Evolutionary conservation across 2,329 filamentous ascomycete genomes (phyloP), one percentile per base, ranked within the genome.

Genomic region (Magnaporthiopsis incrustans): DNA sequence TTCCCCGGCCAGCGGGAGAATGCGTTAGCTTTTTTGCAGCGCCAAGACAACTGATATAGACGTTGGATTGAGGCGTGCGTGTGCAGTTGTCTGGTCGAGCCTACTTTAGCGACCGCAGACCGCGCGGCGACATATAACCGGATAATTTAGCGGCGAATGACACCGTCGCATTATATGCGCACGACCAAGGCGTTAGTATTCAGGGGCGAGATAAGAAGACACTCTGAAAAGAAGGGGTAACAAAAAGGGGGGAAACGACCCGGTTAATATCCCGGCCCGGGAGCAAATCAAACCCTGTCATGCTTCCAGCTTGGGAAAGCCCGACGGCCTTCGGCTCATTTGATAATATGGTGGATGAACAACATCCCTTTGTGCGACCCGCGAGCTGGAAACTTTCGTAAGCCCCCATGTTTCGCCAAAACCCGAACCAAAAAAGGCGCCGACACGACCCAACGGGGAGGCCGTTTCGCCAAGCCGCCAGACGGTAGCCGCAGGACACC

Each of bases 251-350:
- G 8, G 33, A 30, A 3, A 3, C 27, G 60, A 61, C 22, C 53
- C 53, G 59, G 63, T 57, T 62, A 44, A 60, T 63, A 22, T 57
- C 59, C 53, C 32, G 32, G 32, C 26, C 53, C 57, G 32, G 50
- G 32, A 27, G 33, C 33, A 38, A 38, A 27, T 30, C 57, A 27
- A 26, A n/a, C 44, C 44, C 22, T 53, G 44, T 5, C 44, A n/a
- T n/a, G 44, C 22, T 7, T 11, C 44, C 44, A 53, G 22, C 44
- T 53, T 53, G 44, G 22, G 44, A 53, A 53, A 53, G 44, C 44
- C 38, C 44, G 44, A 53, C 22, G n/a, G 22, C 18, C 5, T 15
- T 11, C 44, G 44, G 44, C 44, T 53, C 44, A 53, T 53, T 53
- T n/a, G 44, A 53, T 22, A 53, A 53, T 53, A 53, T 22, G 44